These are phyloP conservation scores for Fusarium agapanthi DNA, from an alignment of 2,329 filamentous ascomycete species.

Conservation along the genomic window DNA sequence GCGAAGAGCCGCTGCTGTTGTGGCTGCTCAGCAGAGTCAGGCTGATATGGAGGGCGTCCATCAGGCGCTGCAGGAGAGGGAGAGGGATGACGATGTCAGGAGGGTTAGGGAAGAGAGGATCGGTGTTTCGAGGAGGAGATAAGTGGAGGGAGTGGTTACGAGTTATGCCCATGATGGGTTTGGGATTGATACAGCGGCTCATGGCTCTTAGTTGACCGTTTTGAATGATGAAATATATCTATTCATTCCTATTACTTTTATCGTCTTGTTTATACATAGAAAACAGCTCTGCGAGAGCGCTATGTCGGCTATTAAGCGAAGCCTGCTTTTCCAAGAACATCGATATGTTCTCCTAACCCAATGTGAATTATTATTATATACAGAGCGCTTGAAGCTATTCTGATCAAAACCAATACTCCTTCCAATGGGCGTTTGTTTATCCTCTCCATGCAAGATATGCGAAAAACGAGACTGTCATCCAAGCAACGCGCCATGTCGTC, in stretches of 20 bases:
- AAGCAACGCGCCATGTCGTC: constrained; percentile 68
- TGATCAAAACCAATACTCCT: background rate
- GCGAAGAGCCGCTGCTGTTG: constrained; percentile 37
- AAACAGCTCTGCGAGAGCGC: constrained; percentile 26
- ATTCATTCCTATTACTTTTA: constrained; percentile 22
- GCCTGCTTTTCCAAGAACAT: constrained; percentile 2
- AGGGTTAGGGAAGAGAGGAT: constrained; percentile 52
- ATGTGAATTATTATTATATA: constrained; percentile 14
- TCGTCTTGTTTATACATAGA: constrained; percentile 19
- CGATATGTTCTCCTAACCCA: background rate
- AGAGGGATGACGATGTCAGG: constrained; percentile 41
- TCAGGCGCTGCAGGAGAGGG: constrained; percentile 37
- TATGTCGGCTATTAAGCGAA: constrained; percentile 10
- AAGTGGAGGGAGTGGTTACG: background rate
- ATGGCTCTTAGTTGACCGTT: background rate
- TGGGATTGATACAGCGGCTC: no score
- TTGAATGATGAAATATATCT: background rate
- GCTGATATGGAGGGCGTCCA: constrained; percentile 44
- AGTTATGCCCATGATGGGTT: background rate
- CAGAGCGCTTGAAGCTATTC: background rate
- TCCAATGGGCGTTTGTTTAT: constrained; percentile 45
- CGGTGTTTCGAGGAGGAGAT: constrained; percentile 43
- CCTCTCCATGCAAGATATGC: constrained; percentile 69
- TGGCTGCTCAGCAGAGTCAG: constrained; percentile 30
- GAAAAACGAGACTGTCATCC: constrained; percentile 72